Evolutionary conservation across 2,329 filamentous ascomycete genomes (phyloP).

Genomic region (Thelonectria olida): DNA sequence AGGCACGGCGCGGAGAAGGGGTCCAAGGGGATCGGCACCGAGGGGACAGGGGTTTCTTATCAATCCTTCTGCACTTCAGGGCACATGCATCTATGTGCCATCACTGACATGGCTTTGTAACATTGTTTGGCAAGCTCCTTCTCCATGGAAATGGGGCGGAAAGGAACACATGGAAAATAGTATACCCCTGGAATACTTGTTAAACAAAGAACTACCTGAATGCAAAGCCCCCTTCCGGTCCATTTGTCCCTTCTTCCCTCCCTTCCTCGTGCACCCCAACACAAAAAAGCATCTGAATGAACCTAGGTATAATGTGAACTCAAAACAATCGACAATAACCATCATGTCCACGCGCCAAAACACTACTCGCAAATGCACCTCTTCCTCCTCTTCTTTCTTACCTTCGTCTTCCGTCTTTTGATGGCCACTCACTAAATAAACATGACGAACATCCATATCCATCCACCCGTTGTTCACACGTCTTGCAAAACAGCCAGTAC

Average conservation of each 20-base stretch:
- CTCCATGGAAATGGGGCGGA: no score
- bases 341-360: conserved; percentile 32
- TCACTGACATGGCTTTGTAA: no score
- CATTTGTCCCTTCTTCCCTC: conserved; percentile 4
- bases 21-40: background rate
- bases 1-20: background rate
- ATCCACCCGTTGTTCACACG: conserved; percentile 3
- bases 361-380: conserved; percentile 28
- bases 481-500: conserved; percentile 8
- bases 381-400: background rate
- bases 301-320: conserved; percentile 41
- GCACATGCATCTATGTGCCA: background rate
- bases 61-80: background rate
- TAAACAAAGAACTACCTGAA: conserved; percentile 12
- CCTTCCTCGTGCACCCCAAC: conserved; percentile 7
- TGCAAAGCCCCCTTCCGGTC: conserved; percentile 16
- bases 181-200: conserved; percentile 14
- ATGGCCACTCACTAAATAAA: conserved; percentile 9
- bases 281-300: conserved; percentile 12
- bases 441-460: conserved; percentile 16
- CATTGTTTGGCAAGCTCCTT: no score
- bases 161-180: background rate
- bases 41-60: background rate
- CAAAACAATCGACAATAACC: conserved; percentile 14
- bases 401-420: conserved; percentile 17